These are phyloP conservation scores for Spinacia oleracea DNA, from an alignment of 179 eudicot species.

Conservation along the genomic window DNA sequence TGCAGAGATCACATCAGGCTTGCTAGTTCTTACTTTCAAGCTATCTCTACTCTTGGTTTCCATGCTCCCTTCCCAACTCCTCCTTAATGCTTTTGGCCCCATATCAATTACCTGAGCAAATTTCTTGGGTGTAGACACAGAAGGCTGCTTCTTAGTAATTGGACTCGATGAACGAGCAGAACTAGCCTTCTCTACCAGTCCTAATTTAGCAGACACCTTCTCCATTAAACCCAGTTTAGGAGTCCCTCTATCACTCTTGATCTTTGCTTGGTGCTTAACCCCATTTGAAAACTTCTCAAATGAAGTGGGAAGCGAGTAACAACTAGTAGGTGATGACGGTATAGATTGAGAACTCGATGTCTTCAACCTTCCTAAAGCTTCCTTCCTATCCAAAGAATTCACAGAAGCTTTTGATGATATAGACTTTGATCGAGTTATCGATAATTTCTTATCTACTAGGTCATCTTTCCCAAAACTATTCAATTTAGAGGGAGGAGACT, in stretches of 20 bases:
- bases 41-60: slow-evolving; percentile 61
- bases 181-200: slow-evolving; percentile 47
- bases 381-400: slow-evolving; percentile 55
- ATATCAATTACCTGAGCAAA: slow-evolving; percentile 63
- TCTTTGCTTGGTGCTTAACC: slow-evolving; percentile 62
- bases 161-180: slow-evolving; percentile 46
- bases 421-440: slow-evolving; percentile 62
- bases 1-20: slow-evolving; percentile 53
- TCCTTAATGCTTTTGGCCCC: slow-evolving; percentile 83
- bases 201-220: slow-evolving; percentile 53
- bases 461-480: slow-evolving; percentile 48
- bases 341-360: slow-evolving; percentile 57
- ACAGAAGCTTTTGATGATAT: slow-evolving; percentile 43
- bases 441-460: slow-evolving; percentile 43
- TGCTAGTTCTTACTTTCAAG: slow-evolving; percentile 49
- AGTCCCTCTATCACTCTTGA: slow-evolving; percentile 56
- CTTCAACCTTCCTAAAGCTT: slow-evolving; percentile 47
- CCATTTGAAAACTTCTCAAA: slow-evolving; percentile 82
- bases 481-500: slow-evolving; percentile 41
- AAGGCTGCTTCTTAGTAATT: slow-evolving; percentile 39
- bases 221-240: slow-evolving; percentile 50
- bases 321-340: slow-evolving; percentile 81
- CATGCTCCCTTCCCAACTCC: slow-evolving; percentile 94
- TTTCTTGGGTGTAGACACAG: slow-evolving; percentile 55
- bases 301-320: slow-evolving; percentile 76